Conservation (phyloP, 495 filamentous ascomycete genomes). For the Paragyromitra xinjiangensis region DNA sequence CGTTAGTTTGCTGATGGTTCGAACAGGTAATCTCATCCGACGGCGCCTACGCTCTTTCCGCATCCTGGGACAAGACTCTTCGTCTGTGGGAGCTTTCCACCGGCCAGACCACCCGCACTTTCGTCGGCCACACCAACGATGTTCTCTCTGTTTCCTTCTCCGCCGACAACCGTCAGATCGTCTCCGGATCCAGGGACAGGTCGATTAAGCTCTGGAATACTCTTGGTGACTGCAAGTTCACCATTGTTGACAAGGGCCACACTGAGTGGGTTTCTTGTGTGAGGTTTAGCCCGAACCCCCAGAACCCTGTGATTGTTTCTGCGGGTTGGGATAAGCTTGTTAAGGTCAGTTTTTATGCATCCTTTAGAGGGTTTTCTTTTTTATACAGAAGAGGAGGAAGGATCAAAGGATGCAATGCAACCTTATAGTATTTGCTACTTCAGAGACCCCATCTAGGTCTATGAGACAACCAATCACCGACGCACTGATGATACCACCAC, state of each 20-base stretch:
- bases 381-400: constrained; percentile 32
- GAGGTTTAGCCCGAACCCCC: constrained; percentile 98
- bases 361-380: constrained; percentile 34
- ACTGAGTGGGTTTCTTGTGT: constrained; percentile 99
- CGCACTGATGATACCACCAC: constrained; percentile 75
- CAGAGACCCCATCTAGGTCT: constrained; percentile 79
- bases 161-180: constrained; percentile 99
- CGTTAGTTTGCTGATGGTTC: constrained; percentile 51
- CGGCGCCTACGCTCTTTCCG: constrained; percentile 97
- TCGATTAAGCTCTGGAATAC: constrained; percentile 99
- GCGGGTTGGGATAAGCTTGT: constrained; percentile 99
- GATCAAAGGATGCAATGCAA: constrained; percentile 87
- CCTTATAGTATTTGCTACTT: constrained; percentile 99
- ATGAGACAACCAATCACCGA: constrained; percentile 97
- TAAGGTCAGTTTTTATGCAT: constrained; percentile 77
- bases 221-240: constrained; percentile 99
- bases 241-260: constrained; percentile 99
- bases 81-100: constrained; percentile 98
- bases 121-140: constrained; percentile 99
- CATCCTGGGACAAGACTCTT: constrained; percentile 99
- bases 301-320: constrained; percentile 99
- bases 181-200: constrained; percentile 96
- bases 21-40: constrained; percentile 98
- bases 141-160: constrained; percentile 99
- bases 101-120: constrained; percentile 94